Evolutionary conservation across 176 grass and related monocot genomes (phyloP), one percentile per base, ranked within the genome.

Genomic region (Tillandsia fasciculata): DNA sequence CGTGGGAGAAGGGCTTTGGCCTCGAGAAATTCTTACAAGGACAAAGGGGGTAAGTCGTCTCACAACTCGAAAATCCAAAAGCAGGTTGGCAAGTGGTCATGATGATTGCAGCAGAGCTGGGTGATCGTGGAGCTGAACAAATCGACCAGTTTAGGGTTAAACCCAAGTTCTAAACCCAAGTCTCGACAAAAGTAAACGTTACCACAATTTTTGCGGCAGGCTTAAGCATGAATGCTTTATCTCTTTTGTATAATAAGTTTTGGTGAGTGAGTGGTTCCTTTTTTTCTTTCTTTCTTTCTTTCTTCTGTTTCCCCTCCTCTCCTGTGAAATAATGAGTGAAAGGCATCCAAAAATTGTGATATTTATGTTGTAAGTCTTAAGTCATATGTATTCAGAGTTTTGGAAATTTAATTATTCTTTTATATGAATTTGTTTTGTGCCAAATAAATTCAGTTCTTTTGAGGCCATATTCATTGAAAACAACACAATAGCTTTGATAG

Each of bases 31-130:
- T 27, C 84, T 63, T 92, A 90, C 42, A 92, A 97, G 84, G 84
- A 92, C 71, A 97, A 92, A 72, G 94, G 83, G 15, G 67, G 86
- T 0, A 97, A 92, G 79, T 83, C 79, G 8, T 85, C 86, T 48
- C 79, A 87, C 77, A 93, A 93, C 76, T 97, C 86, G 48, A 97
- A 93, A 79, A 80, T 90, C 50, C 84, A 97, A 69, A 90, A 82
- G 68, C 84, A 92, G 70, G 69, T 76, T 1, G 86, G 75, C 69
- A 70, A 90, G 2, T 92, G 84, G 89, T 92, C 68, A 87, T 24
- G 56, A 15, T 9, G 7, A 61, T 5, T 61, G n/a, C 17, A n/a
- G 20, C 20, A 20, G 56, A 9, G 22, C n/a, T 61, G 22, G n/a
- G n/a, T 22, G 13, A 23, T 61, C 22, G 8, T 56, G 15, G 33